Base-by-base conservation (phyloP, 2,329 filamentous ascomycete genomes). In the Penicillium fuscoglaucum region DNA sequence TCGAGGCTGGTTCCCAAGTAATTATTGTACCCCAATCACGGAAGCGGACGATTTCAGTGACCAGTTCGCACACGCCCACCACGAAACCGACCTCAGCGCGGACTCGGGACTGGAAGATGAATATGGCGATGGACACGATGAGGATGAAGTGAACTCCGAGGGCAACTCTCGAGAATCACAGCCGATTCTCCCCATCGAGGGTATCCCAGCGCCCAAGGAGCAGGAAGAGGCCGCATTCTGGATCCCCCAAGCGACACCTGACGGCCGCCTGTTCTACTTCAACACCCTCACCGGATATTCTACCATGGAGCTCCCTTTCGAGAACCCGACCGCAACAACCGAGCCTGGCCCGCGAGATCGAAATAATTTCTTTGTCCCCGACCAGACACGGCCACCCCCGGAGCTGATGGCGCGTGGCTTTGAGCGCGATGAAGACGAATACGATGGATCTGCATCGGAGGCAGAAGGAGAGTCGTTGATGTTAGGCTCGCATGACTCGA, bases 1-100 rank as follows among this genome's bases (percentile, higher is more conserved):
- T 67, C 88, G 95, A 73, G 95, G 95, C 74, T 99, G 95, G 95
- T 99, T 99, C 75, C 95, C 95, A 39, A 98, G 93, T 82, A 99
- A 99, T 76, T 99, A 99, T 79, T 98, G 95, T 79, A 88, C 91
- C 65, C 87, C 95, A 63, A 89, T 98, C 68, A 85, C 87, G 59
- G 87, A 87, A 67, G 84, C 89, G 51, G 89, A 91, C 67, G 90
- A 96, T 62, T 81, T 89, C 31, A 83, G 84, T 43, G 87, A 90
- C 54, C 79, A 83, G 15, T 79, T 80, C 63, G 82, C 83, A 52
- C 84, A 83, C 65, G 81, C 74, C 45, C 82, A 80, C 51, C 75
- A 83, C 54, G 81, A 85, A 55, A 83, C 83, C 52, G 77, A 84
- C 55, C 71, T 76, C 45, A 80, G 79, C 62, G 79, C 79, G 40